phyloP scores from a whole-genome alignment of 345 rosid genomes.

The Eucalyptus marginata region DNA sequence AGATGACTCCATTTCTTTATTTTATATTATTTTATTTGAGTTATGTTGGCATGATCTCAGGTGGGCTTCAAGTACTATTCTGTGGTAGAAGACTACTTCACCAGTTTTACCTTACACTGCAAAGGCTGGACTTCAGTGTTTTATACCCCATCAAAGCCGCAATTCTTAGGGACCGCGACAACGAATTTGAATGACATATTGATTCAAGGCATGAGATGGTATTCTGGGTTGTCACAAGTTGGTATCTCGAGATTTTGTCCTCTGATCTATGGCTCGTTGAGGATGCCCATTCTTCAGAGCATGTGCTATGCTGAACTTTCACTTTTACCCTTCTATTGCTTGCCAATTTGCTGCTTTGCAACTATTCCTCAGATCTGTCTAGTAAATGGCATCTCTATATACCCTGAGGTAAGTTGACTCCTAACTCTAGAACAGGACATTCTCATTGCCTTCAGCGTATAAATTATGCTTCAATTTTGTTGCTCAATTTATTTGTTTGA shows the following conservation, averaged over 20 bases:
- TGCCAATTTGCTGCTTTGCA: constrained; percentile 19
- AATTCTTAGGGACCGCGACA: constrained; percentile 13
- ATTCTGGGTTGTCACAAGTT: constrained; percentile 7
- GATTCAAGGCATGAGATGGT: constrained; percentile 27
- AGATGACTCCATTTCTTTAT: neutral
- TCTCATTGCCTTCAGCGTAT: neutral
- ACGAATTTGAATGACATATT: constrained; percentile 6
- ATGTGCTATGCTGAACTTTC: constrained; percentile 8
- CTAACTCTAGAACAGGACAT: neutral
- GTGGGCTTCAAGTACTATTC: constrained; percentile 22
- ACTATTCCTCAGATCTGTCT: constrained; percentile 30
- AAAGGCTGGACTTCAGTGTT: constrained; percentile 28
- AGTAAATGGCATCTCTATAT: constrained; percentile 17
- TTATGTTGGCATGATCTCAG: neutral
- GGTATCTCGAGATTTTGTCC: constrained; percentile 27
- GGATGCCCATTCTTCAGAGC: constrained; percentile 7
- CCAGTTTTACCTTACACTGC: constrained; percentile 14
- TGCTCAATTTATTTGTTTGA: neutral
- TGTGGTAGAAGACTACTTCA: constrained; percentile 31
- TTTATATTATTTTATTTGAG: neutral
- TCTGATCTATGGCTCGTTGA: constrained; percentile 14
- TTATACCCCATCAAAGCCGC: constrained; percentile 12
- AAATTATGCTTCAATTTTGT: neutral
- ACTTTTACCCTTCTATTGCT: neutral
- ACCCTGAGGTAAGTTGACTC: constrained; percentile 15